Conservation (phyloP, 257 asterid genomes). For the Capsicum chinense region DNA sequence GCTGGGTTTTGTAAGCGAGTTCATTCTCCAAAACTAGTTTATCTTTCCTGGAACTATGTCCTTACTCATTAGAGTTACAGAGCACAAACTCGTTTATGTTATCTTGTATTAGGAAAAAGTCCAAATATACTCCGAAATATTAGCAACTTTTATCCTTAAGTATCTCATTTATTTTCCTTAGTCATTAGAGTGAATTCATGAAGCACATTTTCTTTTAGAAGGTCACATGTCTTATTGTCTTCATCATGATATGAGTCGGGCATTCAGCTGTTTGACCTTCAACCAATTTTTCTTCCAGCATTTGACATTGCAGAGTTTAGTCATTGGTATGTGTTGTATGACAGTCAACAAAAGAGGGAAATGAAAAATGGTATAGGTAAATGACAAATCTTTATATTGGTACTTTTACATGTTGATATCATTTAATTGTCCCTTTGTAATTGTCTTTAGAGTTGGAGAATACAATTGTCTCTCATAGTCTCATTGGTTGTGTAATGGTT, state of each 20-base stretch:
- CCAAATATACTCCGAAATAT: too few species aligned
- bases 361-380: background rate
- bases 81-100: too few species aligned
- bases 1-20: too few species aligned
- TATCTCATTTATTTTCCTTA: too few species aligned
- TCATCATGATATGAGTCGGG: background rate
- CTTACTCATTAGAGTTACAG: too few species aligned
- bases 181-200: background rate
- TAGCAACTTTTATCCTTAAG: too few species aligned
- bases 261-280: background rate
- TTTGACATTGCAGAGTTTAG: constrained; percentile 12
- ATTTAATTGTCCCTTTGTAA: constrained; percentile 13
- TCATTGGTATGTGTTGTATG: constrained; percentile 3
- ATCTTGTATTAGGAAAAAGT: too few species aligned
- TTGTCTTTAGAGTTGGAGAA: background rate
- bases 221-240: background rate
- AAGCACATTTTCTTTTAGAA: constrained; percentile 16
- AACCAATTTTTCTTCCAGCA: background rate
- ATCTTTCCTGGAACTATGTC: too few species aligned
- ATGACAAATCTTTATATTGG: background rate
- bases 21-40: too few species aligned
- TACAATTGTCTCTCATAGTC: background rate
- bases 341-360: background rate
- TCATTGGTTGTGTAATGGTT: background rate
- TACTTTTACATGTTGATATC: background rate